These are phyloP conservation scores for Durio zibethinus DNA, from an alignment of 345 rosid species.

Conservation along the genomic window DNA sequence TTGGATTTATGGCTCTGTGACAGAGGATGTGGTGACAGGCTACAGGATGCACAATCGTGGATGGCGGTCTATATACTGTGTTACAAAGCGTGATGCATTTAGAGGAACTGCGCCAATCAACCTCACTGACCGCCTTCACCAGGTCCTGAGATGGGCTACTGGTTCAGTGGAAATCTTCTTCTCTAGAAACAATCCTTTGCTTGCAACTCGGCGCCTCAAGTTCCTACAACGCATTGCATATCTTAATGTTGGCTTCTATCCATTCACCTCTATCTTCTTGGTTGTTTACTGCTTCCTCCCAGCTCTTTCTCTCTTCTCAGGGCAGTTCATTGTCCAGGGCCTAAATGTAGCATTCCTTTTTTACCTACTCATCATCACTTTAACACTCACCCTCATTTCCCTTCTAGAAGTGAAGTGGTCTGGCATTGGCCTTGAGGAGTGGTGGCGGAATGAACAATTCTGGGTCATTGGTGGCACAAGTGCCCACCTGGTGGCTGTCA, in stretches of 20 bases:
- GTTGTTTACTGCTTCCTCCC: conserved; percentile 84
- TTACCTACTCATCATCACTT: conserved; percentile 64
- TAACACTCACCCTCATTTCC: conserved; percentile 60
- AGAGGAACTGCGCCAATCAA: conserved; percentile 93
- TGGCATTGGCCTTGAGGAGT: conserved; percentile 72
- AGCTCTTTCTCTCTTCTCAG: conserved; percentile 74
- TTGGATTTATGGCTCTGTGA: conserved; percentile 85
- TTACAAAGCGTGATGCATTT: conserved; percentile 88
- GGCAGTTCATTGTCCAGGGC: conserved; percentile 65
- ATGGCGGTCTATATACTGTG: conserved; percentile 86
- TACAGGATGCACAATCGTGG: conserved; percentile 98
- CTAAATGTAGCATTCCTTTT: conserved; percentile 57
- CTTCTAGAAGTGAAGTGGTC: conserved; percentile 94
- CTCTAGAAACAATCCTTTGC: conserved; percentile 72
- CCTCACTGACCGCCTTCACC: conserved; percentile 87
- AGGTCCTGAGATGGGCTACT: conserved; percentile 92
- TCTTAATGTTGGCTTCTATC: conserved; percentile 83
- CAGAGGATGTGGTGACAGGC: conserved; percentile 89
- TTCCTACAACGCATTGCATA: conserved; percentile 84
- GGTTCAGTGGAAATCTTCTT: conserved; percentile 93
- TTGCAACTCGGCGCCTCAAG: conserved; percentile 64
- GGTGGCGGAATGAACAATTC: conserved; percentile 94
- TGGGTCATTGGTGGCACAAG: conserved; percentile 94
- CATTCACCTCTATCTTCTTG: conserved; percentile 78
- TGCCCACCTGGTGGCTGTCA: conserved; percentile 78